Base-by-base conservation (phyloP, 306 rosid species). In the Casuarina equisetifolia region DNA sequence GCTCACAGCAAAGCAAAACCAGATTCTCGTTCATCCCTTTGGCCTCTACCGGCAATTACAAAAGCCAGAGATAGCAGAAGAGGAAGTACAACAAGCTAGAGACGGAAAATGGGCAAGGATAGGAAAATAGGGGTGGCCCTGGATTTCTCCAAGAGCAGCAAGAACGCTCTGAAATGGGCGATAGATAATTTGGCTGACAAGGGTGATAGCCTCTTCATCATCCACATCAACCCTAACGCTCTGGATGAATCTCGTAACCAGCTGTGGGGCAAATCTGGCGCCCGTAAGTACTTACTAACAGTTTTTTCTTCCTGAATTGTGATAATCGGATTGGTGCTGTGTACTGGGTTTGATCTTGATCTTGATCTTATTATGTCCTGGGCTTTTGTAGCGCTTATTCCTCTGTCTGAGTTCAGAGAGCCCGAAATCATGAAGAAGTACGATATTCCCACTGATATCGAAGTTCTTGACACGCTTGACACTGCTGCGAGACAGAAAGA, bases 131-230 rank as follows among this genome's bases (percentile, higher is more conserved):
- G 97, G 0, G 93, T 95, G 39, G 98, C 97, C 68, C 61, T 92
- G 76, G 98, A 92, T 72, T 94, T 90, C 82, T 92, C 97, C 2
- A 78, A 76, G 82, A 89, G 90, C 85, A 92, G 97, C 88, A 95
- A 89, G 75, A 85, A 85, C 85, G 97, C 97, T 80, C 88, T 95
- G 1, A 76, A 81, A 83, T 95, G 97, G 98, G 93, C 97, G 2
- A 71, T 95, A 9, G 89, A 83, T 12, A 95, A 90, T 69, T 76
- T 95, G 82, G 97, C 90, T 16, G 91, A 91, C 75, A 91, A 92
- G 68, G 97, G 93, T 43, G 96, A 95, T 82, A 92, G 90, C 44
- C 80, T 94, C 6, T 87, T 71, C 84, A 53, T 95, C 78, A 84
- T 95, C 69, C 91, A 89, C 55, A 75, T 92, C 86, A 88, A 82